Percentiles rank a stretch among this genome's conserved stretches.
Conservation (phyloP, 768 basidiomycete genomes). For the Dentipellis sp. region DNA sequence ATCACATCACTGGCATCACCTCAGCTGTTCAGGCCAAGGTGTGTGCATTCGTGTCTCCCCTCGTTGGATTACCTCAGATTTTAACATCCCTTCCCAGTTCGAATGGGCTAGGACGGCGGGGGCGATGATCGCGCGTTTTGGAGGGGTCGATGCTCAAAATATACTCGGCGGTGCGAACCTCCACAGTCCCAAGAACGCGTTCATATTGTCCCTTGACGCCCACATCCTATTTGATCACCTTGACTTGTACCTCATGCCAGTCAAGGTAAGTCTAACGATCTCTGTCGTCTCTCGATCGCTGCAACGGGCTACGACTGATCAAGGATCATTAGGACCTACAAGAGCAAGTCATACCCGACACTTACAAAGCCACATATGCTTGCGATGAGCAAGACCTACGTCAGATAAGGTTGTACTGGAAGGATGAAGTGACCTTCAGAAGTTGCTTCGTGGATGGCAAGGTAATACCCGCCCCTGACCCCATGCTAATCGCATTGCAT, state of each 20-base stretch:
- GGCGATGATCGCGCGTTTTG: conserved; percentile 1
- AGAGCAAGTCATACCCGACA: neutral
- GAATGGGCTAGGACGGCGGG: conserved; percentile 1
- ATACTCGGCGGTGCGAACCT: conserved; percentile 2
- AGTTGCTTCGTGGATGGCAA: neutral
- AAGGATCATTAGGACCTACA: neutral
- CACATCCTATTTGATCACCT: conserved; percentile 1
- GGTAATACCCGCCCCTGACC: conserved; percentile 1
- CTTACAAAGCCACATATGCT: neutral
- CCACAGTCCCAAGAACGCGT: conserved; percentile 6
- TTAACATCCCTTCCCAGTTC: neutral
- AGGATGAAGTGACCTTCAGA: neutral
- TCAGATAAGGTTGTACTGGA: neutral
- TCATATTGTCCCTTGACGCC: neutral
- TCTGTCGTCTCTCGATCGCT: neutral
- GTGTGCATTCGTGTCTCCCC: neutral
- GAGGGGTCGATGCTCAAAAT: conserved; percentile 1
- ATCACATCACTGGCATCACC: neutral
- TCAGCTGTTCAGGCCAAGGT: neutral
- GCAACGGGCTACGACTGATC: neutral
- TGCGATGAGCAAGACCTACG: neutral
- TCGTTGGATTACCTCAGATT: neutral
- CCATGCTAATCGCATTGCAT: conserved; percentile 3
- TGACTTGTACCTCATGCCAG: conserved; percentile 6
- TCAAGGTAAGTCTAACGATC: neutral